These are phyloP conservation scores for Colletotrichum phormii DNA, from an alignment of 2,329 filamentous ascomycete genomes.

Conservation along the genomic window DNA sequence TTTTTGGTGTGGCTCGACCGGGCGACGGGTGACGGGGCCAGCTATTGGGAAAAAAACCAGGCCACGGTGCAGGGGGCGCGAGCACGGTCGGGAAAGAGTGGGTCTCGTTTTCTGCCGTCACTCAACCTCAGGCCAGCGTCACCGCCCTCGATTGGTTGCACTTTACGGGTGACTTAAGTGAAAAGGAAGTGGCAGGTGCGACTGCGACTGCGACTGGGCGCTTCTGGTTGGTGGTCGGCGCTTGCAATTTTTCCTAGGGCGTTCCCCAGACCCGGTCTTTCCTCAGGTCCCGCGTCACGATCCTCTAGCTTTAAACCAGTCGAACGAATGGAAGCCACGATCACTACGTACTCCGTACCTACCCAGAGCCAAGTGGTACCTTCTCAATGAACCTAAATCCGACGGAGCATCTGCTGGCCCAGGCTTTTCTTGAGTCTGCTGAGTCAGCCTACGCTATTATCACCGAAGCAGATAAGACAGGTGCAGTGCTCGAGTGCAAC, in stretches of 20 bases:
- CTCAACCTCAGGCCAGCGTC: conserved; percentile 20
- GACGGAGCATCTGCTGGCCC: background rate
- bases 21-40: conserved; percentile 27
- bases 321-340: background rate
- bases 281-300: background rate
- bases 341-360: background rate
- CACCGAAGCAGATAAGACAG: background rate
- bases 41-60: conserved; percentile 17
- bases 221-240: conserved; percentile 14
- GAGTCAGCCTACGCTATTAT: background rate
- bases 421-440: background rate
- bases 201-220: background rate
- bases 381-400: background rate
- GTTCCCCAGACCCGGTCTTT: background rate
- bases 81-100: background rate
- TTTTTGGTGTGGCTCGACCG: conserved; percentile 35
- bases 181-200: background rate
- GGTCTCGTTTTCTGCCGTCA: conserved; percentile 20
- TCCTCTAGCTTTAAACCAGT: background rate
- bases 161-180: background rate
- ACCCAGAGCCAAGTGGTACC: background rate
- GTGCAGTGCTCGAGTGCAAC: conserved; percentile 12
- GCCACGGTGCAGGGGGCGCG: conserved; percentile 23
- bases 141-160: conserved; percentile 8
- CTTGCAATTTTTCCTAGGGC: conserved; percentile 14